Evolutionary conservation across 768 basidiomycete species (phyloP).

Genomic region (Coprinopsis sp.): DNA sequence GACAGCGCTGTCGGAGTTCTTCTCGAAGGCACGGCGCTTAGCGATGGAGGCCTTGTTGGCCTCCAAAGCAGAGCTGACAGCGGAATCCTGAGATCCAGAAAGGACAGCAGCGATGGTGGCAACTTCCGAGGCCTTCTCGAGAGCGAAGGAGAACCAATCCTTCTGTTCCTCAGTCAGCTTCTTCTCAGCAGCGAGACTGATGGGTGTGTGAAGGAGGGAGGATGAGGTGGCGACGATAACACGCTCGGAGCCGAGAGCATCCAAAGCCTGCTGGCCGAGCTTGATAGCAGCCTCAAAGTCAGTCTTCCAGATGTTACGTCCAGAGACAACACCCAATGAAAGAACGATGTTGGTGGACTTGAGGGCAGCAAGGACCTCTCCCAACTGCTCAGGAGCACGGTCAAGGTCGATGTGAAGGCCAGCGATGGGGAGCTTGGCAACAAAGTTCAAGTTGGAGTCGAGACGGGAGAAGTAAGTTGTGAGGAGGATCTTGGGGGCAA

Average conservation of each 20-base stretch:
- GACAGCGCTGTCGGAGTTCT: constrained; percentile 87
- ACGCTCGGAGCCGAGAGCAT: constrained; percentile 76
- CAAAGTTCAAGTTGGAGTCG: constrained; percentile 82
- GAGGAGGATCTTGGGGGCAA: constrained; percentile 88
- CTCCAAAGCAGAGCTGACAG: constrained; percentile 70
- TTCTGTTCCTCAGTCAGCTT: constrained; percentile 85
- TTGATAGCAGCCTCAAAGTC: constrained; percentile 84
- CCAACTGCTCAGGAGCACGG: constrained; percentile 89
- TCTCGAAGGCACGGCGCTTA: constrained; percentile 93
- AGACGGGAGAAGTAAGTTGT: constrained; percentile 97
- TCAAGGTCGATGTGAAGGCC: constrained; percentile 96
- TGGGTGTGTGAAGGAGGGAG: constrained; percentile 96
- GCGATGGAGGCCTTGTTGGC: constrained; percentile 87
- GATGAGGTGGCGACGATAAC: constrained; percentile 95
- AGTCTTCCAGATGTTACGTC: constrained; percentile 99
- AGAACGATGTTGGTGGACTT: constrained; percentile 78
- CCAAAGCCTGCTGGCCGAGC: constrained; percentile 78
- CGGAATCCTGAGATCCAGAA: constrained; percentile 77
- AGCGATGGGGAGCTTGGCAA: constrained; percentile 88
- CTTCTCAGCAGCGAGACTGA: constrained; percentile 89
- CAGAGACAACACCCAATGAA: constrained; percentile 94
- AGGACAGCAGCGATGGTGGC: constrained; percentile 79
- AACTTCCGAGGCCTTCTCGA: constrained; percentile 93
- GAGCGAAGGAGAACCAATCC: constrained; percentile 98
- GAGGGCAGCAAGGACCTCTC: constrained; percentile 72